Conservation (phyloP, 768 basidiomycete genomes). For the Rhizopogon salebrosus region DNA sequence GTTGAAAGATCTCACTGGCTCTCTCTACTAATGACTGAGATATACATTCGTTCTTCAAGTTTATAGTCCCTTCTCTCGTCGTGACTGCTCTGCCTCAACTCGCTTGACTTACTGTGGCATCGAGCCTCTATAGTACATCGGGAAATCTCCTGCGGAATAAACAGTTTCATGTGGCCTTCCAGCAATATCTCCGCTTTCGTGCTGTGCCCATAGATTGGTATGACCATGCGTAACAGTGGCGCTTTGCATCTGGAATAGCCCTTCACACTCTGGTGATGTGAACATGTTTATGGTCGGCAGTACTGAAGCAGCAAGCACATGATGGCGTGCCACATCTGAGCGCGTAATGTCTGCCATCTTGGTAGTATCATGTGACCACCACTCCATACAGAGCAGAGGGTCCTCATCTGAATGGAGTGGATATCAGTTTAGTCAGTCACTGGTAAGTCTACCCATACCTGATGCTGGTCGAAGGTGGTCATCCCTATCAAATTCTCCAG, state of each 20-base stretch:
- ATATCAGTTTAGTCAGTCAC: background rate
- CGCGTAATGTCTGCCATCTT: background rate
- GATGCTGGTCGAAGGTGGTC: background rate
- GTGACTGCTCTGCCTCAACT: too few relatives aligned
- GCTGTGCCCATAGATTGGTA: background rate
- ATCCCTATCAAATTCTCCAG: background rate
- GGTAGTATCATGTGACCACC: background rate
- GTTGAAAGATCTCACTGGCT: too few relatives aligned
- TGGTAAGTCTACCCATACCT: background rate
- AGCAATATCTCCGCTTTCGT: background rate
- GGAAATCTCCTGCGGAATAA: background rate
- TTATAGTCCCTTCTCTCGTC: too few relatives aligned
- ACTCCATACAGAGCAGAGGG: background rate
- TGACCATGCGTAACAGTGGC: background rate
- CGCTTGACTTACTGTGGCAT: too few relatives aligned
- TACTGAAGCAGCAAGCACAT: background rate
- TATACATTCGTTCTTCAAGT: too few relatives aligned
- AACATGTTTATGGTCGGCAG: background rate
- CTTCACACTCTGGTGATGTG: background rate
- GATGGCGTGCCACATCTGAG: background rate
- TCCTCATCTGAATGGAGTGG: background rate
- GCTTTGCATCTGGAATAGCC: background rate
- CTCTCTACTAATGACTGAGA: too few relatives aligned
- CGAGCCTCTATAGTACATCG: too few relatives aligned
- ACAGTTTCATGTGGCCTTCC: background rate